A percentile compares a stretch with the other conserved stretches of the same genome.
Evolutionary conservation across 768 basidiomycete genomes (phyloP).

Genomic region (Rhodosporidiobolus odoratus): DNA sequence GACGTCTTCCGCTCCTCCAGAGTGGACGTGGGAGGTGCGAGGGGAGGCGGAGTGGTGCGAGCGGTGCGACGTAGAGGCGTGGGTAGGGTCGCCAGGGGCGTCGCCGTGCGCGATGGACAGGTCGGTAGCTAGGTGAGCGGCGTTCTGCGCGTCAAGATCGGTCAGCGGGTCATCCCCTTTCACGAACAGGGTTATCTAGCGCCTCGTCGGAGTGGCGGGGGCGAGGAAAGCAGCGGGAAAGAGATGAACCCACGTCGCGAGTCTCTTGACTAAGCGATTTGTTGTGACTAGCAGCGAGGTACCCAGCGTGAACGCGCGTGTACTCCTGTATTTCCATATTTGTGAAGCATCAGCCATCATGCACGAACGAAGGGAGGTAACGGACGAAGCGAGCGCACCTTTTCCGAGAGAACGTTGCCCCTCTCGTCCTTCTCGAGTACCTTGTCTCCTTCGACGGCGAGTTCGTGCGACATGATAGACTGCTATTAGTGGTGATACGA

Average conservation of each 20-base stretch:
- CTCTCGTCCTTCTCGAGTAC: slow-evolving; percentile 10
- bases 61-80: not conserved
- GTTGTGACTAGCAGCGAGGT: slow-evolving; percentile 19
- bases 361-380: not conserved
- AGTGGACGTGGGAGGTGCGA: not conserved
- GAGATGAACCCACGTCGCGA: not conserved
- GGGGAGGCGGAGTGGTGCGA: not conserved
- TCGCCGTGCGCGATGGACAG: slow-evolving; percentile 22
- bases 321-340: not conserved
- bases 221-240: not conserved
- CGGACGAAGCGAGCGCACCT: not conserved
- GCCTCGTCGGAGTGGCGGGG: not conserved
- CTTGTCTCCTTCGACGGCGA: slow-evolving; percentile 19
- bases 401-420: slow-evolving; percentile 12
- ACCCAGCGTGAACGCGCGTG: slow-evolving; percentile 13
- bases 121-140: slow-evolving; percentile 11
- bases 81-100: not conserved
- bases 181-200: too few relatives aligned
- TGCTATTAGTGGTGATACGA: not conserved
- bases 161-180: too few relatives aligned
- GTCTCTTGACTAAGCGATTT: slow-evolving; percentile 4
- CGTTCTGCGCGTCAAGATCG: not conserved
- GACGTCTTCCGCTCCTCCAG: not conserved
- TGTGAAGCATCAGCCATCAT: not conserved
- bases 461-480: not conserved